Base-by-base conservation (phyloP, 202 grass and related monocot species). In the Schoenoplectus tabernaemontani region DNA sequence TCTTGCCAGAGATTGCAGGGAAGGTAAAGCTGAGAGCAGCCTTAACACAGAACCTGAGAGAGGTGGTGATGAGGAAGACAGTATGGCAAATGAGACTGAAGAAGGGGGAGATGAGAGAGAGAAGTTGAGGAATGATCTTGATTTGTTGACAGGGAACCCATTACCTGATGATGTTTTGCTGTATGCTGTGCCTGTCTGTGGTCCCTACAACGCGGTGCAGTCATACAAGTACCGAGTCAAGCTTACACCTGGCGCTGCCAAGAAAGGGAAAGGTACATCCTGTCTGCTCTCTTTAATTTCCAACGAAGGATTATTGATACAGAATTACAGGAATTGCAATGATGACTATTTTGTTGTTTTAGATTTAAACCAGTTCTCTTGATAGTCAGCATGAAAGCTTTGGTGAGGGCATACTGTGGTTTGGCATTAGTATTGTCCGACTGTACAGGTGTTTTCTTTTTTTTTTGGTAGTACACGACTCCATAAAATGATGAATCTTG, bases 181-280 rank as follows among this genome's bases (percentile, higher is more conserved):
- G 16, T 98, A 98, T 78, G 95, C 91, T 15, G 83, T 98, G 57
- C 95, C 95, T 57, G 89, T 98, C 4, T 94, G 95, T 22, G 91
- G 89, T 16, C 91, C 95, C 73, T 98, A 98, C 69, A 94, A 87
- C 1, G 91, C 95, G 26, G 82, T 98, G 83, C 95, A 98, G 76
- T 87, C 89, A n/a, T 98, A 98, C 83, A 98, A 98, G 84, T 98
- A 98, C 75, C 91, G 91, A 1, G 91, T 98, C 33, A 98, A 98
- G 82, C 92, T 98, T 69, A 98, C 95, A 42, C 95, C 95, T 0
- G 95, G 95, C 38, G 90, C 84, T 33, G 89, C 95, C 80, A 98
- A 92, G 84, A 98, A 98, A 89, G 95, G 95, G 56, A 92, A 95
- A 98, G 91, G 95, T 95, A 85, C 12, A 3, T 71, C 72, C 32